These are phyloP conservation scores for Scopulariopsis brevicaulis DNA, from an alignment of 2,329 filamentous ascomycete species.

Conservation along the genomic window DNA sequence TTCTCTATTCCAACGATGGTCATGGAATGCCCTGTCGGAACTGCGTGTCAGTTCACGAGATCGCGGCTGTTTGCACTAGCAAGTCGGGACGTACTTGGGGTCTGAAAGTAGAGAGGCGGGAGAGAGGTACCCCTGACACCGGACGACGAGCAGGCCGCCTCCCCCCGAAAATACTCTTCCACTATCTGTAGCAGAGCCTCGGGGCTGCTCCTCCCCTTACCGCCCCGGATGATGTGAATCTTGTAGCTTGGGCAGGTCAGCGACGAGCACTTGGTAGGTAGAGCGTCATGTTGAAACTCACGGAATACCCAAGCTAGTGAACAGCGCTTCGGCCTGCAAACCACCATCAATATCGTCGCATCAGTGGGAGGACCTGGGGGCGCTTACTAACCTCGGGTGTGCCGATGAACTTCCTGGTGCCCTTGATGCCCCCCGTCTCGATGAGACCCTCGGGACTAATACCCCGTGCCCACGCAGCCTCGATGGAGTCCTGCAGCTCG, in stretches of 20 bases:
- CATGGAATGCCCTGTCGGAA: conserved; percentile 61
- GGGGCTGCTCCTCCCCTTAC: conserved; percentile 1
- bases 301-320: conserved; percentile 57
- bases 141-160: conserved; percentile 25
- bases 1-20: conserved; percentile 81
- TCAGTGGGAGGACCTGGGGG: background rate
- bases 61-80: background rate
- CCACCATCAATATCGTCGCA: background rate
- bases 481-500: conserved; percentile 75
- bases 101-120: conserved; percentile 84
- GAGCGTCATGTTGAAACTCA: conserved; percentile 22
- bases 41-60: too few species aligned
- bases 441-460: conserved; percentile 63
- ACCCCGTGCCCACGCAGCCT: conserved; percentile 76
- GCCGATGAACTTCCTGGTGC: conserved; percentile 92
- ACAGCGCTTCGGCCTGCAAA: conserved; percentile 63
- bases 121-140: conserved; percentile 62
- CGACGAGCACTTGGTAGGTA: background rate
- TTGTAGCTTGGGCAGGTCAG: background rate
- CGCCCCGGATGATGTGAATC: background rate
- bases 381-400: conserved; percentile 60
- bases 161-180: conserved; percentile 63
- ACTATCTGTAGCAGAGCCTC: conserved; percentile 31
- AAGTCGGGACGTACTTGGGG: conserved; percentile 42
- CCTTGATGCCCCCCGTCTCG: conserved; percentile 77